phyloP scores from a whole-genome alignment of 2,329 filamentous ascomycete genomes.

The Trichoderma endophyticum region DNA sequence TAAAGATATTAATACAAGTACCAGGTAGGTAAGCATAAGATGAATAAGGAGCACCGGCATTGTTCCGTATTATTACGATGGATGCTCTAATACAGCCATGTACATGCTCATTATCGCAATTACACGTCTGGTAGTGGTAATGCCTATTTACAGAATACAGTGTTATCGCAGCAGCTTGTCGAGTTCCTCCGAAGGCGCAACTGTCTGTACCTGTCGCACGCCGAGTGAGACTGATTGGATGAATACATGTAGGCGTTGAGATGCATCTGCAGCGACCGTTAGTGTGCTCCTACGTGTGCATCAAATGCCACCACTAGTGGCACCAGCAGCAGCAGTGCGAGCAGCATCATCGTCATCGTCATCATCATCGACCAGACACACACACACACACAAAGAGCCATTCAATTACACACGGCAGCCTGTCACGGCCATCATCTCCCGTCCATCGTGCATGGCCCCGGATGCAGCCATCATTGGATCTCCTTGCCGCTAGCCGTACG shows the following conservation, averaged over 20 bases:
- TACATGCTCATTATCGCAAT: not conserved
- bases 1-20: not conserved
- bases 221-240: not conserved
- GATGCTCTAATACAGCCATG: not conserved
- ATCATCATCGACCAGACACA: not conserved
- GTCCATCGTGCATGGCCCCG: conserved; percentile 7
- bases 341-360: not conserved
- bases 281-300: not conserved
- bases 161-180: not conserved
- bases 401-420: not conserved
- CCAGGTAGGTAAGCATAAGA: not conserved
- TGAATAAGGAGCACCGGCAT: not conserved
- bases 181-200: not conserved
- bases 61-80: not conserved
- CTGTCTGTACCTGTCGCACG: not conserved
- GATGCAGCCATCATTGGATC: not conserved
- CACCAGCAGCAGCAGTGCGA: not conserved
- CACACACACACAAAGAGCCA: not conserved
- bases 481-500: not conserved
- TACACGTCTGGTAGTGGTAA: not conserved
- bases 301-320: not conserved
- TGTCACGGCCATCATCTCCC: not conserved
- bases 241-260: not conserved
- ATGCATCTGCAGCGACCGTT: not conserved
- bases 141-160: not conserved